These are phyloP conservation scores for Rubroboletus pulcherrimus DNA, from an alignment of 768 basidiomycete genomes.

Conservation along the genomic window DNA sequence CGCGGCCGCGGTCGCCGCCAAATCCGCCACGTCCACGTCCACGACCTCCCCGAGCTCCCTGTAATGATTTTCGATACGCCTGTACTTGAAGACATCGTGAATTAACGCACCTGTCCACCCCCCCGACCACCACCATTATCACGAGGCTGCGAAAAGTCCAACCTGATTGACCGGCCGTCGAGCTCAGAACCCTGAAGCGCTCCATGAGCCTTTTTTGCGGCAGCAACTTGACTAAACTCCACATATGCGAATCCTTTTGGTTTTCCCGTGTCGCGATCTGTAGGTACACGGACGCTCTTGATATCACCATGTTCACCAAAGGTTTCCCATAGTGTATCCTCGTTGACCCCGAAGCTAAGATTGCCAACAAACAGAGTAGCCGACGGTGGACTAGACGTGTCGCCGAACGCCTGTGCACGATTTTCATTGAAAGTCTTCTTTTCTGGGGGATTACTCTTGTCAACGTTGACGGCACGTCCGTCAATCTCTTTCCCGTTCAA, in stretches of 20 bases:
- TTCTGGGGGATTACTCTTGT: slow-evolving; percentile 66
- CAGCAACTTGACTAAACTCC: slow-evolving; percentile 79
- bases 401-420: slow-evolving; percentile 74
- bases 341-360: slow-evolving; percentile 72
- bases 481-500: slow-evolving; percentile 89
- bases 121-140: slow-evolving; percentile 54
- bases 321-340: slow-evolving; percentile 85
- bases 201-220: slow-evolving; percentile 77
- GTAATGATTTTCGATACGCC: neutral
- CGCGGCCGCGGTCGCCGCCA: slow-evolving; percentile 34
- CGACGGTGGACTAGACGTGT: slow-evolving; percentile 62
- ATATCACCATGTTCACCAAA: slow-evolving; percentile 87
- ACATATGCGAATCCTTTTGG: slow-evolving; percentile 98
- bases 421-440: slow-evolving; percentile 57
- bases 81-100: neutral
- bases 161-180: slow-evolving; percentile 73
- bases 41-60: slow-evolving; percentile 35
- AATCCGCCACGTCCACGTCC: slow-evolving; percentile 30
- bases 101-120: slow-evolving; percentile 42
- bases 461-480: slow-evolving; percentile 83
- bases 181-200: slow-evolving; percentile 68
- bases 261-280: slow-evolving; percentile 84
- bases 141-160: slow-evolving; percentile 86
- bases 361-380: slow-evolving; percentile 88
- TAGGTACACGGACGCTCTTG: slow-evolving; percentile 85